A percentile compares a stretch with the other conserved stretches of the same genome.
Evolutionary conservation across 768 basidiomycete species (phyloP).

Genomic region (Amanita muscaria): DNA sequence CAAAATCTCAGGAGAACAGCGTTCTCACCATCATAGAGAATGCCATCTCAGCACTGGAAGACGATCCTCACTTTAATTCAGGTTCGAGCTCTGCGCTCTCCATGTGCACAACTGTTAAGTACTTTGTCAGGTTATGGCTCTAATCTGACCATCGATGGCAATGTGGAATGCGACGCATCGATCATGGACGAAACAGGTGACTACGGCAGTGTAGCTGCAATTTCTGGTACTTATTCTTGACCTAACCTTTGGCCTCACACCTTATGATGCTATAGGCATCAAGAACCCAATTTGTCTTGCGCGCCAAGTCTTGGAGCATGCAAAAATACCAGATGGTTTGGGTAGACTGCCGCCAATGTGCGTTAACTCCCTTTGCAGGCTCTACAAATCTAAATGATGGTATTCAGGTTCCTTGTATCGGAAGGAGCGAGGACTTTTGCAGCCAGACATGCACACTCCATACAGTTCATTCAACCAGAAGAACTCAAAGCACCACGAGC

Average conservation of each 20-base stretch:
- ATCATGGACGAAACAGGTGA: conserved; percentile 44
- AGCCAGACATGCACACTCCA: conserved; percentile 24
- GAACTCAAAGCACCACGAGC: conserved; percentile 44
- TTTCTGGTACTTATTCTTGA: conserved; percentile 41
- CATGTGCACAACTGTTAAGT: too few relatives aligned
- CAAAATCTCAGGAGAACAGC: conserved; percentile 4
- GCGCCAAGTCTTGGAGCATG: conserved; percentile 44
- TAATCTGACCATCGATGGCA: conserved; percentile 65
- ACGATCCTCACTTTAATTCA: conserved; percentile 63
- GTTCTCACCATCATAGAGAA: conserved; percentile 41
- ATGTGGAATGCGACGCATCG: conserved; percentile 77
- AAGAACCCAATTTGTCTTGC: conserved; percentile 65
- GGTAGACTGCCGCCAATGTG: conserved; percentile 68
- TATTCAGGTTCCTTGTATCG: conserved; percentile 47
- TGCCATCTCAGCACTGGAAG: conserved; percentile 53
- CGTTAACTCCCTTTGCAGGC: conserved; percentile 18
- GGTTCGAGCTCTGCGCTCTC: too few relatives aligned
- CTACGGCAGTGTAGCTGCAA: conserved; percentile 70
- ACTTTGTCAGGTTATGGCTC: conserved; percentile 79
- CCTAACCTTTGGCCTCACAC: not conserved
- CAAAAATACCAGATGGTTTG: conserved; percentile 36
- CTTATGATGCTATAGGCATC: conserved; percentile 34
- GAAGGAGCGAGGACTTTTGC: conserved; percentile 53
- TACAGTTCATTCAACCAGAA: conserved; percentile 20
- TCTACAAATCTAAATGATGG: too few relatives aligned